A percentile compares a stretch with the other conserved stretches of the same genome.
phyloP scores from a whole-genome alignment of 768 basidiomycete species.

The Chalciporus pseudorubinellus region DNA sequence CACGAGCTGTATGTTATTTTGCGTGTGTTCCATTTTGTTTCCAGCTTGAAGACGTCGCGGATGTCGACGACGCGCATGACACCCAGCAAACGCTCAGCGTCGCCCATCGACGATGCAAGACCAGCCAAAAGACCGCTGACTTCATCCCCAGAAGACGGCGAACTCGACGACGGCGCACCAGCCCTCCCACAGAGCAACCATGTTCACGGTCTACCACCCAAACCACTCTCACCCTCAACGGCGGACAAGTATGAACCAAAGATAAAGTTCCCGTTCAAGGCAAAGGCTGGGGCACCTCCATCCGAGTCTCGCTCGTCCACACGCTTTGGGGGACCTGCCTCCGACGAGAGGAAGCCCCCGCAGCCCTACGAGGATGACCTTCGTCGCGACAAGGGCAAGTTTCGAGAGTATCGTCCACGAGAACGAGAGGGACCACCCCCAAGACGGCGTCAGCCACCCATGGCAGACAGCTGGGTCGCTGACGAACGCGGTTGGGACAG shows the following conservation, averaged over 20 bases:
- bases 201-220: slow-evolving; percentile 20
- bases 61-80: slow-evolving; percentile 9
- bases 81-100: slow-evolving; percentile 54
- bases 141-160: slow-evolving; percentile 77
- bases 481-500: slow-evolving; percentile 28
- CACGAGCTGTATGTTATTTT: not conserved
- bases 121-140: slow-evolving; percentile 55
- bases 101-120: slow-evolving; percentile 50
- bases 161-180: slow-evolving; percentile 59
- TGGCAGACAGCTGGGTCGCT: slow-evolving; percentile 22
- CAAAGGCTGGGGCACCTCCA: slow-evolving; percentile 19
- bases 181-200: slow-evolving; percentile 4
- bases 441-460: slow-evolving; percentile 20
- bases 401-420: slow-evolving; percentile 18
- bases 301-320: slow-evolving; percentile 32
- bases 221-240: slow-evolving; percentile 33
- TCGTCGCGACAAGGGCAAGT: slow-evolving; percentile 30
- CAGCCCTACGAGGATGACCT: slow-evolving; percentile 45
- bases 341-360: slow-evolving; percentile 24
- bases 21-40: too few relatives aligned
- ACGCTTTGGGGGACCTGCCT: slow-evolving; percentile 22
- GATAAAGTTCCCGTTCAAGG: slow-evolving; percentile 78
- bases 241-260: slow-evolving; percentile 39
- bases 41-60: not conserved
- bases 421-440: slow-evolving; percentile 10